Evolutionary conservation across 257 asterid species (phyloP), one percentile per base, ranked within the genome.

Genomic region (Plectranthus barbatus): DNA sequence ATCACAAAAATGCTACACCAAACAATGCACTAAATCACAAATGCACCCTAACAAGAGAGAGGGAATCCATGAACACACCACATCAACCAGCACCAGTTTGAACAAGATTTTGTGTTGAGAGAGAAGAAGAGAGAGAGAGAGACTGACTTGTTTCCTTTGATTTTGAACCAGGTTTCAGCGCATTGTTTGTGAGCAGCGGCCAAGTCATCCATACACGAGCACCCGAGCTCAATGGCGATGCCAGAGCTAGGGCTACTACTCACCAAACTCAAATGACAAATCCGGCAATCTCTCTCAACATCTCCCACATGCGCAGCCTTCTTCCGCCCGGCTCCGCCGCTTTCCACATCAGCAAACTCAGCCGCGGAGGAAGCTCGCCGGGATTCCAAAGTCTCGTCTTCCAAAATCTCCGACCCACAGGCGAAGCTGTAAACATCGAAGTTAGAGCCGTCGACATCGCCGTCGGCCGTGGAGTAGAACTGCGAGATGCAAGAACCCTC

Each of bases 81-180:
- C 24, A 36, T 24, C 37, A 61, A n/a, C 4, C 10, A 18, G 29
- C 1, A 23, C 4, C 3, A 31, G 36, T 3, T 31, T 4, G 36
- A 5, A 26, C 31, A 26, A 1, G 31, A 26, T 26, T 26, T 26
- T 26, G 31, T 26, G 31, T 26, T 26, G 31, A 26, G 31, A 26
- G 31, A 26, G 31, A 26, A n/a, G n/a, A 5, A 26, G 31, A 26
- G 31, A 11, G 49, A 49, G 37, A 26, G n/a, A 11, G 56, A 33
- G 9, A 77, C 97, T 81, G 62, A 90, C 97, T 81, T 87, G 73
- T 90, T 90, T 67, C 97, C 97, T 79, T 87, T 87, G 83, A 90
- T 87, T 78, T 85, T 87, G 86, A 90, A 90, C 97, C 95, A 90
- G 44, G 94, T 80, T 64, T 87, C 95, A 47, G 97, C 97, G 73